phyloP scores from a whole-genome alignment of 257 asterid genomes.

The Nyctanthes arbortristis region DNA sequence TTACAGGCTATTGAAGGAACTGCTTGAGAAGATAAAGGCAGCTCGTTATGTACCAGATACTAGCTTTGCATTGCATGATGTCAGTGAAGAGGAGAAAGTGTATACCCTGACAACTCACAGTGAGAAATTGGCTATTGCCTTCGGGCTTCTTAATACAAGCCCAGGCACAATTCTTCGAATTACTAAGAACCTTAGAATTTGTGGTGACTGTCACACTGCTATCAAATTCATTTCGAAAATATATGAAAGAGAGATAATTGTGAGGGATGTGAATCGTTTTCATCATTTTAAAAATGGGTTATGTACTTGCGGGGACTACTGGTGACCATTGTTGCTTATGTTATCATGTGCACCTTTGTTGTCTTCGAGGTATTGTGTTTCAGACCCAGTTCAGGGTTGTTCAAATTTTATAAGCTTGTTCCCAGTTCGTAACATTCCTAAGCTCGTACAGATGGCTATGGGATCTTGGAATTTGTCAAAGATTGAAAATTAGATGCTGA shows the following conservation, averaged over 20 bases:
- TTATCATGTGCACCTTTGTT: neutral
- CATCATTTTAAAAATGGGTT: slow-evolving; percentile 69
- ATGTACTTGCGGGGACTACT: slow-evolving; percentile 77
- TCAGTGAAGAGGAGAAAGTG: slow-evolving; percentile 76
- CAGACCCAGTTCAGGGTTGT: neutral
- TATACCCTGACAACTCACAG: slow-evolving; percentile 52
- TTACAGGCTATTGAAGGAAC: slow-evolving; percentile 48
- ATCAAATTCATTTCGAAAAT: slow-evolving; percentile 60
- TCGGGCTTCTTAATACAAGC: slow-evolving; percentile 58
- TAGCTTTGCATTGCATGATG: slow-evolving; percentile 65
- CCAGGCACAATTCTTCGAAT: slow-evolving; percentile 55
- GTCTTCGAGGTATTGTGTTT: no score
- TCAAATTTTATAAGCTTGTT: neutral
- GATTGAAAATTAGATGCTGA: neutral
- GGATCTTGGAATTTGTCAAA: neutral
- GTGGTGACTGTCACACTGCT: slow-evolving; percentile 78
- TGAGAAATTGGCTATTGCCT: slow-evolving; percentile 70
- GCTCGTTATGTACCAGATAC: slow-evolving; percentile 66
- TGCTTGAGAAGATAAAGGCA: slow-evolving; percentile 58
- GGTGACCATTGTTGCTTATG: slow-evolving; percentile 41
- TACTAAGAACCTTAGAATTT: slow-evolving; percentile 76
- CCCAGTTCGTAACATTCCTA: neutral
- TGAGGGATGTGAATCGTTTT: slow-evolving; percentile 79
- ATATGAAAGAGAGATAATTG: slow-evolving; percentile 63
- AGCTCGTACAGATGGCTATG: neutral